Percentiles rank a stretch among this genome's conserved stretches.
These are phyloP conservation scores for Bryoerythrophyllum caledonicum DNA, from an alignment of 225 moss, liverwort and hornwort species.

Conservation along the genomic window DNA sequence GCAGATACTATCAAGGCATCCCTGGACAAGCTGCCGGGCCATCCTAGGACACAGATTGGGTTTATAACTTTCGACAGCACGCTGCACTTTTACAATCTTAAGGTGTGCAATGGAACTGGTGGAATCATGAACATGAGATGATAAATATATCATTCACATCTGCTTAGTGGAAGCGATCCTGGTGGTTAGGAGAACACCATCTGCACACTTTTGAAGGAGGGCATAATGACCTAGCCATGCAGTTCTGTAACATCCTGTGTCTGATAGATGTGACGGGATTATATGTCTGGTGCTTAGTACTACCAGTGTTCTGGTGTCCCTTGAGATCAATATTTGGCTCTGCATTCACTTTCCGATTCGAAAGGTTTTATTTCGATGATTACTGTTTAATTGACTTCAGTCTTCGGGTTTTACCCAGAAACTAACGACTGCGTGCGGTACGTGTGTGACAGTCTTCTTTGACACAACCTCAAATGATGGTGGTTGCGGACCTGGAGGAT, in stretches of 20 bases:
- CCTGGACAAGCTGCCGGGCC: constrained; percentile 84
- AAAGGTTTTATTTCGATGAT: not conserved
- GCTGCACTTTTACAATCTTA: constrained; percentile 91
- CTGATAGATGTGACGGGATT: not conserved
- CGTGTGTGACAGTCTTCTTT: constrained; percentile 70
- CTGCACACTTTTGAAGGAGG: not conserved
- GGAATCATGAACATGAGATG: not conserved
- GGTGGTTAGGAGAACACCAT: not conserved
- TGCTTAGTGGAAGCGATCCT: not conserved
- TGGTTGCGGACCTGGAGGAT: constrained; percentile 96
- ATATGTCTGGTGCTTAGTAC: not conserved
- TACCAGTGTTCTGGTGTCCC: not conserved
- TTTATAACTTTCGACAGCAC: constrained; percentile 92
- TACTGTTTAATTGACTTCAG: not conserved
- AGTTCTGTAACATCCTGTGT: not conserved
- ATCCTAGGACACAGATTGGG: constrained; percentile 92
- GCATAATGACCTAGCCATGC: not conserved
- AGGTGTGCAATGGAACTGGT: constrained; percentile 46
- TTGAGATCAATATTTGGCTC: constrained; percentile 1
- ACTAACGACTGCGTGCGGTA: not conserved
- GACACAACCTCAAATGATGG: constrained; percentile 99
- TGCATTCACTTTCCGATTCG: not conserved
- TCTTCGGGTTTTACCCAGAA: not conserved
- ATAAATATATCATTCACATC: not conserved
- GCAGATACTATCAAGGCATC: constrained; percentile 85